Evolutionary conservation across 345 rosid genomes (phyloP).

Genomic region (Citrus reticulata): DNA sequence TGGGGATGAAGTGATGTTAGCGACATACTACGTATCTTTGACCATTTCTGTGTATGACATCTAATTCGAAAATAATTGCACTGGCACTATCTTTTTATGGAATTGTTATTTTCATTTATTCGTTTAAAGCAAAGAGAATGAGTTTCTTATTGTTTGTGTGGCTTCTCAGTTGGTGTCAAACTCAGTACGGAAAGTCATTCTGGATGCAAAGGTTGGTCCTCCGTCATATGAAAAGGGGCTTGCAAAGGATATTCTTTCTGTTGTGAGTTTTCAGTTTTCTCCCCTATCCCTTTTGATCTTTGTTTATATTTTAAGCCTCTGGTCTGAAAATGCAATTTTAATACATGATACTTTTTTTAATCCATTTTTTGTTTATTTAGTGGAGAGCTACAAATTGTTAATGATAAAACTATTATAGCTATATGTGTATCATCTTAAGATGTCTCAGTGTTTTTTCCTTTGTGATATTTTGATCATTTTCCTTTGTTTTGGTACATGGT

Average conservation of each 20-base stretch:
- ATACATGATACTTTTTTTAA: neutral
- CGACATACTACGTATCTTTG: neutral
- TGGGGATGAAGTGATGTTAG: neutral
- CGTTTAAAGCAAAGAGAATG: neutral
- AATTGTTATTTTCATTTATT: neutral
- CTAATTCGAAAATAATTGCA: neutral
- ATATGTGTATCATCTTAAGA: neutral
- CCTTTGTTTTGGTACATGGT: neutral
- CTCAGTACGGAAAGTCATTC: conserved; percentile 69
- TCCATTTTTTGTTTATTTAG: neutral
- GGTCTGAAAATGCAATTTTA: conserved; percentile 1
- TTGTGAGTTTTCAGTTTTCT: conserved; percentile 46
- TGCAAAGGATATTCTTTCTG: conserved; percentile 73
- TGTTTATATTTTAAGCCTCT: conserved; percentile 3
- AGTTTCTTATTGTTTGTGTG: conserved; percentile 16
- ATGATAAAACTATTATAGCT: neutral
- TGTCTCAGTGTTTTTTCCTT: neutral
- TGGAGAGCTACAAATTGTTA: neutral
- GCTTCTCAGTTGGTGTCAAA: conserved; percentile 52
- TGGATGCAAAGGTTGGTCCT: conserved; percentile 95
- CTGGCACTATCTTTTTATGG: neutral
- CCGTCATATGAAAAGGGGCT: conserved; percentile 82
- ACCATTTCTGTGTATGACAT: neutral
- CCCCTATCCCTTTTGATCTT: neutral
- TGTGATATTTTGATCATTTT: neutral